Percentiles rank a stretch among this genome's conserved stretches.
phyloP scores from a whole-genome alignment of 2,329 filamentous ascomycete species.

The Neophaeococcomyces aloes region DNA sequence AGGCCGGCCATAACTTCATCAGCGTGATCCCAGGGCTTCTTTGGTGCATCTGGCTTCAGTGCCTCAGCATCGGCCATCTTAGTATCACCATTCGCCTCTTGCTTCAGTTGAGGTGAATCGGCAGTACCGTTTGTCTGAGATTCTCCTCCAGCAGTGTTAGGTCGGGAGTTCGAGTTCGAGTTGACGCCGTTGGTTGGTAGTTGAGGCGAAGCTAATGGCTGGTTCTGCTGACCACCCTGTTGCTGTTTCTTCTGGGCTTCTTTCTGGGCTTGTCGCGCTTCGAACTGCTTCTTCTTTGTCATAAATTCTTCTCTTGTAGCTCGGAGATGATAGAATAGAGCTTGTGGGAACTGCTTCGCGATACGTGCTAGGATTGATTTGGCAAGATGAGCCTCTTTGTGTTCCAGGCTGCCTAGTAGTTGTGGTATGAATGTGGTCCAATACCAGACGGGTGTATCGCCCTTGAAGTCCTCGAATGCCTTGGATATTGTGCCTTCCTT shows the following conservation, averaged over 20 bases:
- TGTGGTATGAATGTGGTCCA: conserved; percentile 99
- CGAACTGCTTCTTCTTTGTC: conserved; percentile 62
- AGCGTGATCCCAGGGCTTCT: conserved; percentile 89
- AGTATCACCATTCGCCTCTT: conserved; percentile 41
- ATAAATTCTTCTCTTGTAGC: conserved; percentile 92
- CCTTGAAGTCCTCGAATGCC: conserved; percentile 93
- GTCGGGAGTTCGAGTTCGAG: conserved; percentile 24
- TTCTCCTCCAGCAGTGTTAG: conserved; percentile 37
- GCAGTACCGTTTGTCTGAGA: conserved; percentile 18
- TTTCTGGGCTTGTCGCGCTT: conserved; percentile 11
- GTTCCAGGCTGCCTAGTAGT: conserved; percentile 77
- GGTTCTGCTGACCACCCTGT: conserved; percentile 13
- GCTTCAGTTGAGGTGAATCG: conserved; percentile 38
- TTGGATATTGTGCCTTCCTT: conserved; percentile 69
- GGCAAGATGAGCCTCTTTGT: conserved; percentile 81
- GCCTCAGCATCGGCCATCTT: conserved; percentile 28
- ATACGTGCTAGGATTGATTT: conserved; percentile 83
- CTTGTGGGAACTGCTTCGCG: conserved; percentile 89
- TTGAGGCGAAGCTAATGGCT: conserved; percentile 7
- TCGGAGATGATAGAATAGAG: conserved; percentile 87
- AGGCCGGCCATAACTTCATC: conserved; percentile 92
- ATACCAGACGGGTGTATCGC: conserved; percentile 96
- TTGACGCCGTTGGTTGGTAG: conserved; percentile 6
- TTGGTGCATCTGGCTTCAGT: conserved; percentile 36
- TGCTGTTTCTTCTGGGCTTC: conserved; percentile 3